Evolutionary conservation across 305 asterid genomes (phyloP).

Genomic region (Ruellia speciosa): DNA sequence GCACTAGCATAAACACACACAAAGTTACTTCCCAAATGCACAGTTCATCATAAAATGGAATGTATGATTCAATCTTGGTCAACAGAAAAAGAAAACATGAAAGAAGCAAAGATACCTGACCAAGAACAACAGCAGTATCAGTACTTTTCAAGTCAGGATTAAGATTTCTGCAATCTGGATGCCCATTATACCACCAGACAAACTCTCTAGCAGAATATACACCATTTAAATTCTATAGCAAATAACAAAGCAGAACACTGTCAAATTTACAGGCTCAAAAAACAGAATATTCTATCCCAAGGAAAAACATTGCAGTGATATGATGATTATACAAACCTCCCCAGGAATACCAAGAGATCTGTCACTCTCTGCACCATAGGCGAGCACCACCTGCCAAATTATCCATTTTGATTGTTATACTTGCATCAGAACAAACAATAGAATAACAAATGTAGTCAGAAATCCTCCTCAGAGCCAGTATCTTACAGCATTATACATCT

Average conservation of each 20-base stretch:
- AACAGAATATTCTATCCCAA: not conserved
- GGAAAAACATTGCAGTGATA: not conserved
- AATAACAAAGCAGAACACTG: slow-evolving; percentile 13
- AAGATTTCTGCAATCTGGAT: slow-evolving; percentile 68
- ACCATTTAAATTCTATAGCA: slow-evolving; percentile 51
- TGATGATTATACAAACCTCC: slow-evolving; percentile 33
- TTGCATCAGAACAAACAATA: slow-evolving; percentile 1
- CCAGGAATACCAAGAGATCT: slow-evolving; percentile 75
- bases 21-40: no score
- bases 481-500: slow-evolving; percentile 72
- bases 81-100: not conserved
- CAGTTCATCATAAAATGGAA: not conserved
- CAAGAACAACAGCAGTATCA: slow-evolving; percentile 79
- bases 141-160: slow-evolving; percentile 64
- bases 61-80: not conserved
- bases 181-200: slow-evolving; percentile 98
- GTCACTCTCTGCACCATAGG: slow-evolving; percentile 96
- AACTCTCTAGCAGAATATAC: slow-evolving; percentile 77
- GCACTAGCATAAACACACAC: no score
- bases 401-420: slow-evolving; percentile 12
- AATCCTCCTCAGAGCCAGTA: slow-evolving; percentile 12
- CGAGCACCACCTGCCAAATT: slow-evolving; percentile 65
- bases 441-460: slow-evolving; percentile 14
- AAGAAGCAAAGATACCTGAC: slow-evolving; percentile 51
- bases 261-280: not conserved